Evolutionary conservation across 371 early-diverging fungal genomes (phyloP).

Genomic region (Syncephalastrum sp.): DNA sequence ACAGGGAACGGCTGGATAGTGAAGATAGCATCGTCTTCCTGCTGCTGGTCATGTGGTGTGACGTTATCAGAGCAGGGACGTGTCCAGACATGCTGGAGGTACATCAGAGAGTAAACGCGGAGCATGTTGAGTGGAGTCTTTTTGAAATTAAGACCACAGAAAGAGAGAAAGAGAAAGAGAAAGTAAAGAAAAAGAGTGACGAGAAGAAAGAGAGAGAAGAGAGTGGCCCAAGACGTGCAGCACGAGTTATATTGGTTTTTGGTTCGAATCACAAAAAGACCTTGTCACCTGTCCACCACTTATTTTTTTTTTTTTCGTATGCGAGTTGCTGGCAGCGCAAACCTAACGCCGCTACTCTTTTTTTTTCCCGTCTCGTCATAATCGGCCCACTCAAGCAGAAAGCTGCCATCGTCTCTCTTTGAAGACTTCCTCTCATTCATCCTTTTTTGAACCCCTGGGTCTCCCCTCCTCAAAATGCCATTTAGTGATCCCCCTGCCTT

Average conservation of each 20-base stretch:
- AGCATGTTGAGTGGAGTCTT: conserved; percentile 2
- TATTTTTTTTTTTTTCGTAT: no score
- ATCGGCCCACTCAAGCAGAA: not conserved
- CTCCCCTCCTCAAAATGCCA: no score
- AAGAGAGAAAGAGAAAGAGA: conserved; percentile 28
- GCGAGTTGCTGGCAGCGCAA: no score
- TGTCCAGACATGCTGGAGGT: conserved; percentile 17
- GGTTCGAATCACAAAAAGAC: no score
- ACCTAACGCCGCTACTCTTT: not conserved
- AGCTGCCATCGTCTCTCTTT: not conserved
- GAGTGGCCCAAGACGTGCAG: conserved; percentile 34
- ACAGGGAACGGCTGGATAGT: no score
- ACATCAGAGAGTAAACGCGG: conserved; percentile 15
- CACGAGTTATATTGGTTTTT: no score
- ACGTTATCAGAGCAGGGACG: conserved; percentile 12
- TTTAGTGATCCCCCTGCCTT: no score
- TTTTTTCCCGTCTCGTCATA: not conserved
- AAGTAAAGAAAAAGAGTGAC: conserved; percentile 18
- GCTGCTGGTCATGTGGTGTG: not conserved
- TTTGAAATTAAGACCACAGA: conserved; percentile 1
- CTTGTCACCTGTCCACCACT: no score
- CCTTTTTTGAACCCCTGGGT: no score
- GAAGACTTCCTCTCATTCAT: no score
- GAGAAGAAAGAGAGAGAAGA: conserved; percentile 18
- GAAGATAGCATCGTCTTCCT: no score